Conservation (phyloP, 2,329 filamentous ascomycete species). For the Hypoxylon sp. region DNA sequence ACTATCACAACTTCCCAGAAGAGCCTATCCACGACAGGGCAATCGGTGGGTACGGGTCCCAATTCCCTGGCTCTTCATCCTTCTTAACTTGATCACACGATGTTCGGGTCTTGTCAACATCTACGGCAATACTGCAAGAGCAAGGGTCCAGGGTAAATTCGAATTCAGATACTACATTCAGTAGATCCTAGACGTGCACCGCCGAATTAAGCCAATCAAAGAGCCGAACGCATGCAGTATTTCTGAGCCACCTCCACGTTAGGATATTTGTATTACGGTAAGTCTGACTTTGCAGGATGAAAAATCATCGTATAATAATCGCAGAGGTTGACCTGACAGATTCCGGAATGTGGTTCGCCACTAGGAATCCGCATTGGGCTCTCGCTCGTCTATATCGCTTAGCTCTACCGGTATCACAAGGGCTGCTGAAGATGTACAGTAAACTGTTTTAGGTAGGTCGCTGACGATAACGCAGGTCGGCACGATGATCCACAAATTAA, state of each 20-base stretch:
- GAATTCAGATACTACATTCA: constrained; percentile 29
- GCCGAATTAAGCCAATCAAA: constrained; percentile 20
- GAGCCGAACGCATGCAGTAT: neutral
- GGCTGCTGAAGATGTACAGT: constrained; percentile 1
- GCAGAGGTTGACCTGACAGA: constrained; percentile 12
- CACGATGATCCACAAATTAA: constrained; percentile 28
- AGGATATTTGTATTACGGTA: constrained; percentile 4
- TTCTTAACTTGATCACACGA: constrained; percentile 31
- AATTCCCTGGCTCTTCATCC: constrained; percentile 29
- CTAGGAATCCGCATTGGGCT: constrained; percentile 5
- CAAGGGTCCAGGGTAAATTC: constrained; percentile 34
- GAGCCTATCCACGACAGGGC: constrained; percentile 29
- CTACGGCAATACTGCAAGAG: constrained; percentile 31
- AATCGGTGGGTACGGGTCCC: constrained; percentile 26
- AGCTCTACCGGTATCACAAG: constrained; percentile 7
- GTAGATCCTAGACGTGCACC: constrained; percentile 22
- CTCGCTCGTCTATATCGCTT: neutral
- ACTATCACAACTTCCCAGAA: constrained; percentile 37
- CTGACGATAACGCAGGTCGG: constrained; percentile 34
- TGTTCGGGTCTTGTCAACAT: constrained; percentile 17
- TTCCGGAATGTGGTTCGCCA: constrained; percentile 7
- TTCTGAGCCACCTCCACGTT: neutral
- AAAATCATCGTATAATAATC: neutral
- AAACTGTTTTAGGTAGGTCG: constrained; percentile 42
- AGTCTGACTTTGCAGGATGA: constrained; percentile 6